Percentiles rank a stretch among this genome's conserved stretches.
phyloP scores from a whole-genome alignment of 768 basidiomycete species.

The Collybia nuda region DNA sequence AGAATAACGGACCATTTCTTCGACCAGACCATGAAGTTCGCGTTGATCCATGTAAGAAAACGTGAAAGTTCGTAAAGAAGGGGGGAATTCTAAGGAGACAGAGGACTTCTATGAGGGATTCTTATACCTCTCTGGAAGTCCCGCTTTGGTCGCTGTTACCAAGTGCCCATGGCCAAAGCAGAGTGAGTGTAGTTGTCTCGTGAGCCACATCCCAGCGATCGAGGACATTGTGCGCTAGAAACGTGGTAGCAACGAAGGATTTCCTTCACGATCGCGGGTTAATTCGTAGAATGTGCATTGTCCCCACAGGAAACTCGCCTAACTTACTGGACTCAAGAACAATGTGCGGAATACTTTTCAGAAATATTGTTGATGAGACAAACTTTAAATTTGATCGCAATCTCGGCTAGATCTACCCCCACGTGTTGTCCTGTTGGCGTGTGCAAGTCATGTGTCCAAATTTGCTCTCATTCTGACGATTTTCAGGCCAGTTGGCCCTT shows the following conservation, averaged over 20 bases:
- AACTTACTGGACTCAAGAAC: no score
- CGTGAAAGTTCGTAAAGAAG: background rate
- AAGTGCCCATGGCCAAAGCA: conserved; percentile 1
- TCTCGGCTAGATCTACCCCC: no score
- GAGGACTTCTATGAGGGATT: background rate
- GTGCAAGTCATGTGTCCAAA: no score
- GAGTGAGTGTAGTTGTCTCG: background rate
- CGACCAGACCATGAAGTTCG: conserved; percentile 11
- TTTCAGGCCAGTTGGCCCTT: no score
- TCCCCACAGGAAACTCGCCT: no score
- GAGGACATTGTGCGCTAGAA: background rate
- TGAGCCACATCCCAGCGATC: conserved; percentile 1
- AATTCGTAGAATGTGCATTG: no score
- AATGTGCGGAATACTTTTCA: no score
- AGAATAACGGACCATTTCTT: conserved; percentile 9
- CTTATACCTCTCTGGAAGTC: background rate
- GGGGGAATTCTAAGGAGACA: conserved; percentile 2
- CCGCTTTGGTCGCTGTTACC: conserved; percentile 1
- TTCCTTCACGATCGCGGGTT: no score
- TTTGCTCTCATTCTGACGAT: no score
- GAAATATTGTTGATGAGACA: no score
- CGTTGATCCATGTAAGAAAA: conserved; percentile 12
- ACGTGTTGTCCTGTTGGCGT: no score
- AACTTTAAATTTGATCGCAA: no score
- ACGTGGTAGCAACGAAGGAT: background rate